These are phyloP conservation scores for Biscogniauxia marginata DNA, from an alignment of 2,329 filamentous ascomycete species.

Conservation along the genomic window DNA sequence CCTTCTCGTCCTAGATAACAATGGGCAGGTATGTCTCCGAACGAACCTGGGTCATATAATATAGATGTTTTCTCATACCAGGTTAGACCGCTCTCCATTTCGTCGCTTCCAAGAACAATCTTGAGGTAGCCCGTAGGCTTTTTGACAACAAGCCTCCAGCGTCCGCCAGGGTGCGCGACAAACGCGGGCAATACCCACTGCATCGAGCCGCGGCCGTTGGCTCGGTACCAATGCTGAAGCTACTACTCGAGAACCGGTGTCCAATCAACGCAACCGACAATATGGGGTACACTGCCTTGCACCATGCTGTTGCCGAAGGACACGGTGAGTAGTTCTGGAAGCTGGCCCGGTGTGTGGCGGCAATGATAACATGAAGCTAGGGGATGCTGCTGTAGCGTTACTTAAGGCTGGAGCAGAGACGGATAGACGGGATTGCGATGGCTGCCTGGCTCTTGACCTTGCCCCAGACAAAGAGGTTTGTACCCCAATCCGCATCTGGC, in stretches of 20 bases:
- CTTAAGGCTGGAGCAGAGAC: conserved; percentile 82
- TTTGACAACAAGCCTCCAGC: conserved; percentile 68
- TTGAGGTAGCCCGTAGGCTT: conserved; percentile 78
- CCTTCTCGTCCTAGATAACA: conserved; percentile 49
- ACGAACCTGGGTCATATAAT: background rate
- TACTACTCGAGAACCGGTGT: conserved; percentile 74
- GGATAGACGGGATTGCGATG: conserved; percentile 72
- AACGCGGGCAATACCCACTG: conserved; percentile 82
- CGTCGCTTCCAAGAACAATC: conserved; percentile 82
- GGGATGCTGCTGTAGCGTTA: conserved; percentile 79
- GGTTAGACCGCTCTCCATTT: conserved; percentile 83
- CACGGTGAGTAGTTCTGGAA: conserved; percentile 49
- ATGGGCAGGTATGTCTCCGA: conserved; percentile 53
- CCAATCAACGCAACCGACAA: conserved; percentile 81
- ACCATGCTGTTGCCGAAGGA: conserved; percentile 80
- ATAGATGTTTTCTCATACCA: background rate
- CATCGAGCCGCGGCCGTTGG: conserved; percentile 91
- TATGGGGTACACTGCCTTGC: conserved; percentile 82
- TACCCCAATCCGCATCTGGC: conserved; percentile 12
- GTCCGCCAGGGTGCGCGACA: conserved; percentile 78
- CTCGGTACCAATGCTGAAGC: conserved; percentile 79
- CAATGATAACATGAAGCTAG: conserved; percentile 32
- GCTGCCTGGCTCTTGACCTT: conserved; percentile 71
- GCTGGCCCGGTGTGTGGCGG: background rate
- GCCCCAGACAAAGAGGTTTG: conserved; percentile 81